Base-by-base conservation (phyloP, 2,329 filamentous ascomycete genomes). In the Zasmidium cellare region DNA sequence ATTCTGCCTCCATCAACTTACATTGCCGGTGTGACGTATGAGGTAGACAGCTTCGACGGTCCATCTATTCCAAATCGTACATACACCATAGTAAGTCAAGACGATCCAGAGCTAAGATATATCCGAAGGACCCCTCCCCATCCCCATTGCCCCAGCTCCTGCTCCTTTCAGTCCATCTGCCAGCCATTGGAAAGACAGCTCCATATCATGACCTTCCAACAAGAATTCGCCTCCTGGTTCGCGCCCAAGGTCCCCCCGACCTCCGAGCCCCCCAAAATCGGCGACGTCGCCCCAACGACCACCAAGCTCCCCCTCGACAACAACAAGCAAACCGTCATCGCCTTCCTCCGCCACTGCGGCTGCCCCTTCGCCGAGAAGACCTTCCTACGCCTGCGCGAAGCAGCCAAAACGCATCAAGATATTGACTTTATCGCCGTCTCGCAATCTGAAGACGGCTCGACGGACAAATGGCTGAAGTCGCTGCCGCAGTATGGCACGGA, bases 281-380 rank as follows among this genome's bases (percentile, higher is more conserved):
- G 84, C 60, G 71, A 78, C 31, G 76, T 78, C 60, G 86, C 86
- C 1, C 87, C 87, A 1, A 77, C 76, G 5, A 79, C 82, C 24
- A 63, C 77, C 23, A 77, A 79, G 58, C 74, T 90, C 5, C 68
- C 70, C 7, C 72, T 88, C n/a, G 80, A 82, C 1, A 72, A 77
- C 45, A 72, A 71, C 22, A 84, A 82, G 65, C 84, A 85, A 0
- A 83, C 82, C 0, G 70, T 91, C 1, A 74, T 91, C 19, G 80
- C 84, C 16, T 91, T 91, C 67, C 78, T 91, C 5, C 80, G 88
- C 31, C 87, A 91, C 71, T 91, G 87, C 70, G 88, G 88, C 31
- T 90, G 87, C 75, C 88, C 88, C 11, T 90, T 88, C 88, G 80
- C 71, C 2, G 71, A 74, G 56, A 72, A 72, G 51, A 72, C 71